Percentiles rank a stretch among this genome's conserved stretches.
phyloP scores from a whole-genome alignment of 2,329 filamentous ascomycete genomes.

The Xylaria arbuscula region DNA sequence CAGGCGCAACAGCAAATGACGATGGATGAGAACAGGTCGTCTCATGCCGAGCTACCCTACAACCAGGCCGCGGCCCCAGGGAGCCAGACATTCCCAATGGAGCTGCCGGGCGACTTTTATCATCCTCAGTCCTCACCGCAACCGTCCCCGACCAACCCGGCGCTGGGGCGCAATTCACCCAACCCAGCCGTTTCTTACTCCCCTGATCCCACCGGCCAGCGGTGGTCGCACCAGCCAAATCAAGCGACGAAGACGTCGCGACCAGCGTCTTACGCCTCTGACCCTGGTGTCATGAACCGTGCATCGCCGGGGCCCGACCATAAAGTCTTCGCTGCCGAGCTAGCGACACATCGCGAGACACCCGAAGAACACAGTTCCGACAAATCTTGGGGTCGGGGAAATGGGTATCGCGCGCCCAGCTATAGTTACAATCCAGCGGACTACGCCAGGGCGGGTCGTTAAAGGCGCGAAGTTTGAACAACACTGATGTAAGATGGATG shows the following conservation, averaged over 20 bases:
- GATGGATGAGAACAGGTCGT: slow-evolving; percentile 39
- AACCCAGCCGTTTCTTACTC: slow-evolving; percentile 45
- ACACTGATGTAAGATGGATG: slow-evolving; percentile 15
- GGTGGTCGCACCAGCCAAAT: slow-evolving; percentile 56
- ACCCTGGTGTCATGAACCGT: slow-evolving; percentile 43
- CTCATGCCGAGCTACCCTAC: slow-evolving; percentile 57
- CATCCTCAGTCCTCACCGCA: slow-evolving; percentile 52
- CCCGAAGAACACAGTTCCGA: slow-evolving; percentile 55
- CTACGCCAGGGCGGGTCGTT: slow-evolving; percentile 47
- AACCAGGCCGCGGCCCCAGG: slow-evolving; percentile 31
- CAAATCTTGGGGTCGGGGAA: not conserved
- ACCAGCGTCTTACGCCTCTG: slow-evolving; percentile 53
- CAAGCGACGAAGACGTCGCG: slow-evolving; percentile 49
- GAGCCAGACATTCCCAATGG: slow-evolving; percentile 48
- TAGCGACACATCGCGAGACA: slow-evolving; percentile 61
- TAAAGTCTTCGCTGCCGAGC: slow-evolving; percentile 56
- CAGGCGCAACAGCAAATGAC: slow-evolving; percentile 45
- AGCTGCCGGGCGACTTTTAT: slow-evolving; percentile 62
- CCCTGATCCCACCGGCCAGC: slow-evolving; percentile 50
- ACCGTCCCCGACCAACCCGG: slow-evolving; percentile 47
- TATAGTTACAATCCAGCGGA: slow-evolving; percentile 56
- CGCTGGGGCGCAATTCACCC: slow-evolving; percentile 47
- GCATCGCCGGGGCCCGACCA: slow-evolving; percentile 56
- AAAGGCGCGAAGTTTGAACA: slow-evolving; percentile 28
- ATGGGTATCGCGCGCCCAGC: slow-evolving; percentile 34